Percentiles rank a stretch among this genome's conserved stretches.
phyloP scores from a whole-genome alignment of 75 land plant genomes.

The Sequoia sempervirens region DNA sequence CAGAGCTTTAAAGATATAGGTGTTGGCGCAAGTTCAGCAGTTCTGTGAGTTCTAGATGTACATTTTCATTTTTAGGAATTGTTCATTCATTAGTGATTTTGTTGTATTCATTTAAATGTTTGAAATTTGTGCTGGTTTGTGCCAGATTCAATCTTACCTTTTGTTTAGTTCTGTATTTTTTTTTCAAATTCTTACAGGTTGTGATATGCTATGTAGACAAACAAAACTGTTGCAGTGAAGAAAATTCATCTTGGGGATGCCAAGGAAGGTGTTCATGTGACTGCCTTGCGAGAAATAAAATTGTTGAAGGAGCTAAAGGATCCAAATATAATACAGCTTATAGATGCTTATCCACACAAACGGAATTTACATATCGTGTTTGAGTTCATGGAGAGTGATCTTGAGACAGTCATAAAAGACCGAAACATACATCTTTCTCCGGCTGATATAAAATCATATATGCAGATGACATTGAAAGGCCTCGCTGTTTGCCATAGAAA shows the following conservation, averaged over 20 bases:
- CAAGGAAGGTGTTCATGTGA: constrained; percentile 94
- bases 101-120: neutral
- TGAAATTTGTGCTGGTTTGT: neutral
- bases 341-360: constrained; percentile 96
- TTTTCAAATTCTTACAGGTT: neutral
- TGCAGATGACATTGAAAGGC: constrained; percentile 97
- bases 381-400: constrained; percentile 98
- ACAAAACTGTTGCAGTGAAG: constrained; percentile 88
- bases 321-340: constrained; percentile 91
- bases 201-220: constrained; percentile 51
- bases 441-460: constrained; percentile 87
- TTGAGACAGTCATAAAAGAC: constrained; percentile 93
- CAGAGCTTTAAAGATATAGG: neutral
- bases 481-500: constrained; percentile 95
- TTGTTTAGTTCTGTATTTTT: neutral
- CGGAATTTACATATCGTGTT: constrained; percentile 94
- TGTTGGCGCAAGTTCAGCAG: neutral
- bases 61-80: neutral
- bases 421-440: constrained; percentile 87
- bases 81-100: neutral
- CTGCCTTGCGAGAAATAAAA: constrained; percentile 95
- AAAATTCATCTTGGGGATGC: constrained; percentile 89
- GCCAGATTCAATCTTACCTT: neutral
- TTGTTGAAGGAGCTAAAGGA: constrained; percentile 88
- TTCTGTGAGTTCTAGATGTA: neutral